A percentile compares a stretch with the other conserved stretches of the same genome.
Evolutionary conservation across 2,329 filamentous ascomycete genomes (phyloP).

Genomic region (Cladosporium sp.): DNA sequence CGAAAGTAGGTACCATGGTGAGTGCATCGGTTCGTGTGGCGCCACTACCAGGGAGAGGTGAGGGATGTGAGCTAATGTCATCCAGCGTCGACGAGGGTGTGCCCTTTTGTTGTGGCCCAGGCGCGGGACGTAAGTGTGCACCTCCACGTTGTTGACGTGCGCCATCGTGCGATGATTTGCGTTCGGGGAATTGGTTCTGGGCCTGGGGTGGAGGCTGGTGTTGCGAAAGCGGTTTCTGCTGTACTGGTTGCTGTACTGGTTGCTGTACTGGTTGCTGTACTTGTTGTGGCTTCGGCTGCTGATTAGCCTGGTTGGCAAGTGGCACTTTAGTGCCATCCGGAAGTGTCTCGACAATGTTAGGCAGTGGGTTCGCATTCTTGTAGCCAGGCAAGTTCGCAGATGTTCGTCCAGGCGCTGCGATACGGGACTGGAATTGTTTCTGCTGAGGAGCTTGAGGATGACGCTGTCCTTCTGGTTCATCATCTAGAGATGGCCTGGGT

Average conservation of each 20-base stretch:
- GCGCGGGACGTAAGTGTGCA: conserved; percentile 38
- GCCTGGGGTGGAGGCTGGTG: not conserved
- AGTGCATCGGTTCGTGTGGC: conserved; percentile 73
- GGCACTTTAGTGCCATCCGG: conserved; percentile 39
- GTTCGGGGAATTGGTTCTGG: conserved; percentile 50
- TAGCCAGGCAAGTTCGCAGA: conserved; percentile 55
- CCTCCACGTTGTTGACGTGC: conserved; percentile 38
- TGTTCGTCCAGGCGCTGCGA: conserved; percentile 59
- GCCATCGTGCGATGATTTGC: conserved; percentile 48
- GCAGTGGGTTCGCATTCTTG: conserved; percentile 47
- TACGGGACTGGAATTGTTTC: conserved; percentile 58
- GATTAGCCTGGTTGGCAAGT: conserved; percentile 28
- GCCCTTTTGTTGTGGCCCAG: conserved; percentile 25
- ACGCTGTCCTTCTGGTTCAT: conserved; percentile 19
- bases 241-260: too few relatives aligned
- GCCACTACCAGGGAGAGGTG: conserved; percentile 67
- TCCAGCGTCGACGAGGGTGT: conserved; percentile 53
- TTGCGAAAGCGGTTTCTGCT: conserved; percentile 23
- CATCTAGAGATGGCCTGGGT: conserved; percentile 19
- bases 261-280: conserved; percentile 37
- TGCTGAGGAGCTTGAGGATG: conserved; percentile 43
- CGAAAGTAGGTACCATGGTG: conserved; percentile 76
- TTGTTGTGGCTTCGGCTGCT: conserved; percentile 21
- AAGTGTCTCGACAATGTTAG: conserved; percentile 65
- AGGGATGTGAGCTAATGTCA: conserved; percentile 66